phyloP scores from a whole-genome alignment of 2,329 filamentous ascomycete species.

The Rhynchosporium graminicola region DNA sequence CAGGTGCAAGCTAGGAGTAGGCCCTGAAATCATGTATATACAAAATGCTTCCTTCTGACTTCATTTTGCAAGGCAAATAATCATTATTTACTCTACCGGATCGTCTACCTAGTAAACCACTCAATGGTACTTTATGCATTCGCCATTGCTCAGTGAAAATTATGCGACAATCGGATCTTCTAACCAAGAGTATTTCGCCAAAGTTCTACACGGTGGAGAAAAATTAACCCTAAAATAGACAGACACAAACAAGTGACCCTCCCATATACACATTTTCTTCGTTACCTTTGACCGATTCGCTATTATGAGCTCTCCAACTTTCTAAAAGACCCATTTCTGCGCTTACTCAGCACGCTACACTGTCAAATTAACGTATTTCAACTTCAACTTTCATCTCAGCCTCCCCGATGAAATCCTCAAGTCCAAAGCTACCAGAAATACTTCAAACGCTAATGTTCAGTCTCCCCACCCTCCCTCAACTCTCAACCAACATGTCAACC shows the following conservation, averaged over 20 bases:
- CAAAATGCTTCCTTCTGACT: too few relatives aligned
- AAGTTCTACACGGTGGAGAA: too few relatives aligned
- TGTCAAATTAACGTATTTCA: neutral
- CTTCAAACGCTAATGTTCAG: neutral
- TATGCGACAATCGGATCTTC: too few relatives aligned
- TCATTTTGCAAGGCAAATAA: too few relatives aligned
- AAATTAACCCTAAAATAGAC: too few relatives aligned
- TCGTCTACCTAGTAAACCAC: too few relatives aligned
- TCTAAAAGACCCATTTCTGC: neutral
- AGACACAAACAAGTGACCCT: neutral
- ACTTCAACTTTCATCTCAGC: neutral
- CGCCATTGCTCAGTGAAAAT: too few relatives aligned
- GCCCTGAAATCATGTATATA: too few relatives aligned
- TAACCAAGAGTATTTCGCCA: too few relatives aligned
- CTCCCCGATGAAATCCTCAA: neutral
- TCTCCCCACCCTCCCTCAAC: neutral
- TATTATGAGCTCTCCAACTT: neutral
- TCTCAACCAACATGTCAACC: conserved; percentile 11
- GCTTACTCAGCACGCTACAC: conserved; percentile 12
- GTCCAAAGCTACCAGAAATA: neutral
- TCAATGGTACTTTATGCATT: too few relatives aligned
- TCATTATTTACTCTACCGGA: too few relatives aligned
- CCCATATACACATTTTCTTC: neutral
- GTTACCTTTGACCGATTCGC: neutral
- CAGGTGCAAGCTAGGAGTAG: too few relatives aligned